These are phyloP conservation scores for Penicillium brevicompactum DNA, from an alignment of 2,329 filamentous ascomycete species.

Conservation along the genomic window DNA sequence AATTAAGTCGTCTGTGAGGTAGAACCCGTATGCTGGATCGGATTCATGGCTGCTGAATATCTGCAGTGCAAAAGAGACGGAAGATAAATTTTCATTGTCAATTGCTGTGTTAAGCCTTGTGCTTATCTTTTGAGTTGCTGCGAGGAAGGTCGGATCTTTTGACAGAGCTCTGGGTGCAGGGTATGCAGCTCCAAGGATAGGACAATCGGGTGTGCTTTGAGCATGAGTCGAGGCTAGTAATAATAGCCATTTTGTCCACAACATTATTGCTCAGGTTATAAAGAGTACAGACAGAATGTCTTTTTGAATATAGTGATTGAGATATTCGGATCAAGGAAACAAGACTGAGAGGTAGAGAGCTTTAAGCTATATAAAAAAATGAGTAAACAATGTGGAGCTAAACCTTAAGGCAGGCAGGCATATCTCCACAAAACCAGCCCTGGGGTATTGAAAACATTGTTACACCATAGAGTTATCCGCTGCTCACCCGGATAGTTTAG, in stretches of 20 bases:
- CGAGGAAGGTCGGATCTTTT: neutral
- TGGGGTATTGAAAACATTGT: no score
- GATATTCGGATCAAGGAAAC: no score
- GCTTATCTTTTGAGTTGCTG: neutral
- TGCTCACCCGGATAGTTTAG: no score
- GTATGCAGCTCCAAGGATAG: conserved; percentile 7
- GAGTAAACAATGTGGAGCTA: no score
- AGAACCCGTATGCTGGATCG: conserved; percentile 23
- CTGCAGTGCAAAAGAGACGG: conserved; percentile 43
- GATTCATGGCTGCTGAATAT: conserved; percentile 41
- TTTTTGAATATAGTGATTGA: no score
- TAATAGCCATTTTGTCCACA: neutral
- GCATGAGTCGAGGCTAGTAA: neutral
- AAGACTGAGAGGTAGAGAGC: no score
- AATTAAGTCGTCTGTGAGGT: conserved; percentile 37
- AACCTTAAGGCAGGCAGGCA: no score
- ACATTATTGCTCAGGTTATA: neutral
- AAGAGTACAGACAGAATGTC: no score
- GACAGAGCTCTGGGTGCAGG: conserved; percentile 9
- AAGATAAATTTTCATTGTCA: conserved; percentile 3
- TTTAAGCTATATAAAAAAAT: no score
- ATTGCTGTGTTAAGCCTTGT: conserved; percentile 3
- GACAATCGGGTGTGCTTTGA: neutral
- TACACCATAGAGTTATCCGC: no score
- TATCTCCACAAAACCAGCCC: no score